phyloP scores from a whole-genome alignment of 331 rosid genomes.

The Dryas integrifolia region DNA sequence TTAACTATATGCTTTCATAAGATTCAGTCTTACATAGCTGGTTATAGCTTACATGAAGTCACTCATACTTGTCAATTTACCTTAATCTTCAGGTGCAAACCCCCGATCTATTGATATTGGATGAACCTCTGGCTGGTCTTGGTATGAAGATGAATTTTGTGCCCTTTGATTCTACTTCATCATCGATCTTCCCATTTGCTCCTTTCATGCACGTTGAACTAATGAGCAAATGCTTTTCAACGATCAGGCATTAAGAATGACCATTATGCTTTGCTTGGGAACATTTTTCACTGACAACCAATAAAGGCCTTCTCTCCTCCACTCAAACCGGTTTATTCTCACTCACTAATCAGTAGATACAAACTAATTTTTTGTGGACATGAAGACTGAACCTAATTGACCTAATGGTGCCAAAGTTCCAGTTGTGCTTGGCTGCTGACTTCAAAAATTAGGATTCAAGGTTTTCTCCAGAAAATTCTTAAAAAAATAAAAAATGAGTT shows the following conservation, averaged over 20 bases:
- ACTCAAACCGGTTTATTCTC: neutral
- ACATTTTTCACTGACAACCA: conserved; percentile 1
- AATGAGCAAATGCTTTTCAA: neutral
- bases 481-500: too few species aligned
- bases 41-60: conserved; percentile 22
- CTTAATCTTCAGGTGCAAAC: conserved; percentile 65
- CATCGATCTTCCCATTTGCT: conserved; percentile 18
- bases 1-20: neutral
- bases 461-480: neutral
- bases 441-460: neutral
- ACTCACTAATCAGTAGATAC: neutral
- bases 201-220: conserved; percentile 10
- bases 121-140: conserved; percentile 96
- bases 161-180: conserved; percentile 17
- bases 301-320: neutral
- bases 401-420: conserved; percentile 3
- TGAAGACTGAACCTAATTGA: neutral
- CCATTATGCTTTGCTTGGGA: neutral
- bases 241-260: conserved; percentile 12
- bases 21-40: conserved; percentile 15
- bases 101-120: conserved; percentile 87
- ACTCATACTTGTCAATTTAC: conserved; percentile 18
- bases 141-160: conserved; percentile 49
- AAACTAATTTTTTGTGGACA: neutral
- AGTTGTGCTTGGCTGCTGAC: neutral